Conservation (phyloP, 2,329 filamentous ascomycete species). For the Plectosphaerella plurivora region DNA sequence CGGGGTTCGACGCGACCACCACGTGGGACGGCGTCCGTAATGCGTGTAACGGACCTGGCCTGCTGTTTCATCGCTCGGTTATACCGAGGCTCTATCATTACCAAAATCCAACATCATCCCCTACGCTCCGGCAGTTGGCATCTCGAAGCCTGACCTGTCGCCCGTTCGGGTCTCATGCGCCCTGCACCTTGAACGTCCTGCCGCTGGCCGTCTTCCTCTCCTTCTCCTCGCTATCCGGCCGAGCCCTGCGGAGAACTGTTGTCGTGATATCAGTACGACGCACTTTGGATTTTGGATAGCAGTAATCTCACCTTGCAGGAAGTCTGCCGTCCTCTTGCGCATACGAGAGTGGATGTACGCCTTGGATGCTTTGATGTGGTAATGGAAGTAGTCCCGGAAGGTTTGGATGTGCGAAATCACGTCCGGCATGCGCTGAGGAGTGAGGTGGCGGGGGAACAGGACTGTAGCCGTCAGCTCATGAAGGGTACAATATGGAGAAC, state of each 20-base stretch:
- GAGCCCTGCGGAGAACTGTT: slow-evolving; percentile 86
- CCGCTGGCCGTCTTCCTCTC: slow-evolving; percentile 98
- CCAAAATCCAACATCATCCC: neutral
- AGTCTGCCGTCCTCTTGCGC: slow-evolving; percentile 95
- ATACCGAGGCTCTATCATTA: neutral
- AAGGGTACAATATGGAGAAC: neutral
- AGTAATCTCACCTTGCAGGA: slow-evolving; percentile 74
- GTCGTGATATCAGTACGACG: slow-evolving; percentile 16
- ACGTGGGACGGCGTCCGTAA: too few relatives aligned
- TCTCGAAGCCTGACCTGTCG: neutral
- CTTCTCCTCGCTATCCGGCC: slow-evolving; percentile 94
- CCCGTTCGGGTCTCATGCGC: slow-evolving; percentile 5
- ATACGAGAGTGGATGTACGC: slow-evolving; percentile 98
- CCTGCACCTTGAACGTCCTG: slow-evolving; percentile 72
- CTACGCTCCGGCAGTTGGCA: neutral
- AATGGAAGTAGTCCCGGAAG: slow-evolving; percentile 99
- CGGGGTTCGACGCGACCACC: too few relatives aligned
- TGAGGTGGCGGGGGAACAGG: slow-evolving; percentile 91
- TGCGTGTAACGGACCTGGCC: too few relatives aligned
- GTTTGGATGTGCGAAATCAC: slow-evolving; percentile 99
- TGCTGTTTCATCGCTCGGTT: neutral
- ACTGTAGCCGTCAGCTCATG: slow-evolving; percentile 46
- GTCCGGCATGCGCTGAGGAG: slow-evolving; percentile 82
- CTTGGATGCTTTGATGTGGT: slow-evolving; percentile 99
- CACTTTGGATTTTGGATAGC: neutral